Evolutionary conservation across 805 yeast species (phyloP).

Genomic region (Ogataea chonburiensis): DNA sequence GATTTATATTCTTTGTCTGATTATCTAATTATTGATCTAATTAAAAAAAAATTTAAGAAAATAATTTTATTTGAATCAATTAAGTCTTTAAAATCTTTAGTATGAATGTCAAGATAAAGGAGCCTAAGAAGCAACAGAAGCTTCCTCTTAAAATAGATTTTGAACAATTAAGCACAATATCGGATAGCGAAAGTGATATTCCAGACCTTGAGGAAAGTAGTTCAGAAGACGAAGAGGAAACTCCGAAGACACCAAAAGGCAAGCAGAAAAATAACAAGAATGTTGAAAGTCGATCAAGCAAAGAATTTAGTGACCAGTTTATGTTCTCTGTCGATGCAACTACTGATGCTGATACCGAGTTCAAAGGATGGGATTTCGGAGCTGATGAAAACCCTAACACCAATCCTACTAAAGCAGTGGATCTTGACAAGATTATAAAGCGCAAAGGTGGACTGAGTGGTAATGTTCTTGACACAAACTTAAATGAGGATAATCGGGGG

Average conservation of each 20-base stretch:
- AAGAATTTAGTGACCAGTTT: conserved; percentile 72
- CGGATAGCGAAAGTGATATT: conserved; percentile 72
- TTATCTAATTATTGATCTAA: too few relatives aligned
- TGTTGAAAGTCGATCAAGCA: too few relatives aligned
- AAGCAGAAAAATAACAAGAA: conserved; percentile 24
- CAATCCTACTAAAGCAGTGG: conserved; percentile 55
- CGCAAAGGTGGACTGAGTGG: conserved; percentile 69
- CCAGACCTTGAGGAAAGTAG: conserved; percentile 38
- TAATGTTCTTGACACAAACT: conserved; percentile 31
- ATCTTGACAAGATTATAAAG: conserved; percentile 82
- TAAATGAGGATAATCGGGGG: conserved; percentile 16
- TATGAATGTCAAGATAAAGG: too few relatives aligned
- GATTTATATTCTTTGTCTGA: too few relatives aligned
- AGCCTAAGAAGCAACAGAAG: too few relatives aligned
- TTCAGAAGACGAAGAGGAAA: conserved; percentile 41
- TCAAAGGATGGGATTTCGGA: conserved; percentile 85
- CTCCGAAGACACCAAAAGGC: conserved; percentile 26
- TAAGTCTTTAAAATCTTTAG: too few relatives aligned
- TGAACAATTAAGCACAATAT: conserved; percentile 72
- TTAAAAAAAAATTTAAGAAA: too few relatives aligned
- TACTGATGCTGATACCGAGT: conserved; percentile 34
- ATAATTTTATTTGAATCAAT: too few relatives aligned
- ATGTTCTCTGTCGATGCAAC: conserved; percentile 62
- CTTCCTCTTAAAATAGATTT: conserved; percentile 13
- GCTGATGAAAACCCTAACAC: conserved; percentile 39